Evolutionary conservation across 768 basidiomycete species (phyloP), one percentile per base, ranked within the genome.

Genomic region (Crepidotus variabilis): DNA sequence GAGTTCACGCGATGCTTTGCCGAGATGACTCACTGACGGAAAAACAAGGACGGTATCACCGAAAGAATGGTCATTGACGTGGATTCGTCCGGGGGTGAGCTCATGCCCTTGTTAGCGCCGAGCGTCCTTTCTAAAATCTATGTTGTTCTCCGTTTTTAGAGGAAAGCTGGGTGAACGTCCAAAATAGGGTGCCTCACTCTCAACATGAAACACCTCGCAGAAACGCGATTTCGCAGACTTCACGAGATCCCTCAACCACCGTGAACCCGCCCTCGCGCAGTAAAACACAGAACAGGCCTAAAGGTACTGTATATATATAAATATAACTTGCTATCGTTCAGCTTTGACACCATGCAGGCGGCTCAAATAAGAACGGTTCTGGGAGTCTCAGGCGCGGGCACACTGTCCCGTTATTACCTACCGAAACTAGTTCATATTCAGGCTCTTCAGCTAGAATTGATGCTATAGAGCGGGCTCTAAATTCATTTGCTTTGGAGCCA

Each of bases 381-480:
- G 23, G 14, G 9, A 23, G 16, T 33, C 35, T 55, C 23, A 55
- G 36, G 16, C 35, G 54, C 0, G 10, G 43, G 1, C 46, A 50
- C 4, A 50, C 54, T 24, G 4, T 24, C 10, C 54, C 54, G 7
- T 11, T 23, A 16, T 10, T 14, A 13, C 16, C 24, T 2, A 0
- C 33, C 20, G 34, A 21, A 23, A 6, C 8, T 32, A 11, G 22
- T 18, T 14, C 46, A 9, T 24, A 46, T 2, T 23, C 47, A 1
- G 48, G 54, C 14, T 55, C 54, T 5, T 34, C 28, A 6, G 3
- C 32, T 3, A 33, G 47, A 28, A 14, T 39, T 3, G 22, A 48
- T 24, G 47, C 21, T 16, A 55, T 49, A n/a, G 22, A 50, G 47
- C 48, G 54, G 47, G 54, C 14, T 2, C 43, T 54, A 21, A 54